Percentiles rank a stretch among this genome's conserved stretches.
Conservation (phyloP, 306 rosid genomes). For the Trifolium fragiferum region DNA sequence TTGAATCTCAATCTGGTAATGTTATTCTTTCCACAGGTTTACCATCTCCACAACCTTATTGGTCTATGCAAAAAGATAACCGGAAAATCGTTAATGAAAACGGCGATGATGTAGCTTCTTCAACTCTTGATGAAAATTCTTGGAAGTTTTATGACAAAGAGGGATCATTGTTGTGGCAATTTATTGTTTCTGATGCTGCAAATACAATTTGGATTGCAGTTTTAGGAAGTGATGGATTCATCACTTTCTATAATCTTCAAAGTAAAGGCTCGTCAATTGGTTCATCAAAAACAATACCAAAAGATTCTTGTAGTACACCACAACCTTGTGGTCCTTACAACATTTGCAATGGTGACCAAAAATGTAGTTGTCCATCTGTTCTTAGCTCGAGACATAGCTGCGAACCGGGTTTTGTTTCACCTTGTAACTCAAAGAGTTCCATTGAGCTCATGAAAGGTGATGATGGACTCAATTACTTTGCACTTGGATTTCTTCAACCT, state of each 20-base stretch:
- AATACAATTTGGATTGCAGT: constrained; percentile 77
- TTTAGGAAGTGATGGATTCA: constrained; percentile 68
- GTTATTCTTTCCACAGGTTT: constrained; percentile 68
- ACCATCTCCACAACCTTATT: constrained; percentile 74
- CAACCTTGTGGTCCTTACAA: constrained; percentile 71
- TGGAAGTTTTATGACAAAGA: constrained; percentile 77
- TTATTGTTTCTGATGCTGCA: constrained; percentile 42
- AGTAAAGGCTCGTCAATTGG: constrained; percentile 45
- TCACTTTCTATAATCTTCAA: constrained; percentile 64
- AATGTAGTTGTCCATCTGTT: constrained; percentile 80
- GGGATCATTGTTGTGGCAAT: constrained; percentile 65
- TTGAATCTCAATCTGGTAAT: constrained; percentile 62
- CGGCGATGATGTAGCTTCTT: constrained; percentile 52
- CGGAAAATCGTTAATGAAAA: constrained; percentile 57
- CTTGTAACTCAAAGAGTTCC: constrained; percentile 49
- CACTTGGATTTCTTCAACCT: constrained; percentile 64
- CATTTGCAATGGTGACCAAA: constrained; percentile 52
- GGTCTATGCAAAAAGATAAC: constrained; percentile 74
- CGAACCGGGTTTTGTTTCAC: constrained; percentile 59
- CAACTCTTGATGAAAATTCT: constrained; percentile 60
- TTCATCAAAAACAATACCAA: constrained; percentile 61
- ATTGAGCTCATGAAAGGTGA: constrained; percentile 59
- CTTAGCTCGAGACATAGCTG: constrained; percentile 56
- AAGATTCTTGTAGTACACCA: constrained; percentile 69
- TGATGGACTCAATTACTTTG: constrained; percentile 66